phyloP scores from a whole-genome alignment of 1,139 yeast genomes.

The Kurtzmaniella natalensis region DNA sequence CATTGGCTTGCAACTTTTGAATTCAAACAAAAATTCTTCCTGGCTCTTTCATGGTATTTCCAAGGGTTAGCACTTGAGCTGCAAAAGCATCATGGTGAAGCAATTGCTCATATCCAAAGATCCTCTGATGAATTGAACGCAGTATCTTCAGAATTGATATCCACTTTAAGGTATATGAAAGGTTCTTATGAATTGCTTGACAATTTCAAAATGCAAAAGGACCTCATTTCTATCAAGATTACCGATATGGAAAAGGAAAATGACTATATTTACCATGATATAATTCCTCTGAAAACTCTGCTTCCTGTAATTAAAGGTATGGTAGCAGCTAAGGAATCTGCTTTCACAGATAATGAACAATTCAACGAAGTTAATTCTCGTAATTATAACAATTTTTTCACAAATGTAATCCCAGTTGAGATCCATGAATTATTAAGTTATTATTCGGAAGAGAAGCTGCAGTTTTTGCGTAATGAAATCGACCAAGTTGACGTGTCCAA shows the following conservation, averaged over 20 bases:
- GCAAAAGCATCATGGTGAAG: slow-evolving; percentile 63
- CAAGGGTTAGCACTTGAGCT: slow-evolving; percentile 48
- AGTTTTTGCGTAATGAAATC: slow-evolving; percentile 64
- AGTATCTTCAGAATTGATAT: slow-evolving; percentile 22
- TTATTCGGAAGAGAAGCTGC: slow-evolving; percentile 88
- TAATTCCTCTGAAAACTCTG: slow-evolving; percentile 57
- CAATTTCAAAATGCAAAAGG: slow-evolving; percentile 41
- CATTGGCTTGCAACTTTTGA: slow-evolving; percentile 41
- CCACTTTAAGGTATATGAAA: slow-evolving; percentile 23
- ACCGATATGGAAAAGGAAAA: slow-evolving; percentile 68
- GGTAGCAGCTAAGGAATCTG: slow-evolving; percentile 70
- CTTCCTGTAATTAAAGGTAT: slow-evolving; percentile 62
- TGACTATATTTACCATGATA: slow-evolving; percentile 82
- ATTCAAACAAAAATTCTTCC: slow-evolving; percentile 47
- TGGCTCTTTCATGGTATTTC: slow-evolving; percentile 44
- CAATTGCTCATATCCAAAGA: slow-evolving; percentile 62
- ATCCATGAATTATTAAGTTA: slow-evolving; percentile 84
- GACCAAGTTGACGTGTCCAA: slow-evolving; percentile 77
- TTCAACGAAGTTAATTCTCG: slow-evolving; percentile 48
- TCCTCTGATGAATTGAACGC: slow-evolving; percentile 40
- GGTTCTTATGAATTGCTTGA: slow-evolving; percentile 36
- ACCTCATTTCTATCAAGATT: slow-evolving; percentile 42
- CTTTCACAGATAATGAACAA: slow-evolving; percentile 36
- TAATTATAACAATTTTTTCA: slow-evolving; percentile 57
- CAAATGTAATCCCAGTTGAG: slow-evolving; percentile 76